phyloP scores from a whole-genome alignment of 169 alveolate genomes.

The Plasmodium relictum region DNA sequence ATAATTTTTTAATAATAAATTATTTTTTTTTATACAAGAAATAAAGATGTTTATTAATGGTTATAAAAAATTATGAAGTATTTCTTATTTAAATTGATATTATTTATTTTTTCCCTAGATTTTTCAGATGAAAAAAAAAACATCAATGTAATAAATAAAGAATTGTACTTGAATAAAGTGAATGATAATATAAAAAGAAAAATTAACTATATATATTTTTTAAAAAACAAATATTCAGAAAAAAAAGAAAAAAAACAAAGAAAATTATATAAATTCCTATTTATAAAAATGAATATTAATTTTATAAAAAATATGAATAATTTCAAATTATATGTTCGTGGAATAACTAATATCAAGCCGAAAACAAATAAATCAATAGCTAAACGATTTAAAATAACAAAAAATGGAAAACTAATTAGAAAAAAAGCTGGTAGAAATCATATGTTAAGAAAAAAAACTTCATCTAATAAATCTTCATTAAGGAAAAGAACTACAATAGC shows the following conservation, averaged over 20 bases:
- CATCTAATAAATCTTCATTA: constrained; percentile 47
- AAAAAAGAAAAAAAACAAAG: background rate
- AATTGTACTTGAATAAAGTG: background rate
- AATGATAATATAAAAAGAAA: background rate
- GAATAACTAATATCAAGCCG: constrained; percentile 84
- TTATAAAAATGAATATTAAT: too few species aligned
- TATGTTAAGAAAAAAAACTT: constrained; percentile 76
- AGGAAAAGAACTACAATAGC: constrained; percentile 62
- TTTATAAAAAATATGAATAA: too few species aligned
- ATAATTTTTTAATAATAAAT: too few species aligned
- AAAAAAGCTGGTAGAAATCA: constrained; percentile 87
- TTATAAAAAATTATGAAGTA: constrained; percentile 3
- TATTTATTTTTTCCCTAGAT: background rate
- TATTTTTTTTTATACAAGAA: background rate
- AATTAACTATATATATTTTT: background rate
- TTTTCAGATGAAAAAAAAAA: background rate
- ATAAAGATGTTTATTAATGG: background rate
- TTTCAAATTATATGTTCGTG: constrained; percentile 69
- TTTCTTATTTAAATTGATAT: background rate
- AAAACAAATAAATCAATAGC: constrained; percentile 89
- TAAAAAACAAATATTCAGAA: background rate
- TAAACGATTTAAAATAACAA: constrained; percentile 88
- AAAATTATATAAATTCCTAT: background rate
- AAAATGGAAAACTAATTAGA: constrained; percentile 88
- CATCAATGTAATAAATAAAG: background rate